A percentile compares a stretch with the other conserved stretches of the same genome.
These are phyloP conservation scores for Plectosphaerella cucumerina DNA, from an alignment of 2,329 filamentous ascomycete species.

Conservation along the genomic window DNA sequence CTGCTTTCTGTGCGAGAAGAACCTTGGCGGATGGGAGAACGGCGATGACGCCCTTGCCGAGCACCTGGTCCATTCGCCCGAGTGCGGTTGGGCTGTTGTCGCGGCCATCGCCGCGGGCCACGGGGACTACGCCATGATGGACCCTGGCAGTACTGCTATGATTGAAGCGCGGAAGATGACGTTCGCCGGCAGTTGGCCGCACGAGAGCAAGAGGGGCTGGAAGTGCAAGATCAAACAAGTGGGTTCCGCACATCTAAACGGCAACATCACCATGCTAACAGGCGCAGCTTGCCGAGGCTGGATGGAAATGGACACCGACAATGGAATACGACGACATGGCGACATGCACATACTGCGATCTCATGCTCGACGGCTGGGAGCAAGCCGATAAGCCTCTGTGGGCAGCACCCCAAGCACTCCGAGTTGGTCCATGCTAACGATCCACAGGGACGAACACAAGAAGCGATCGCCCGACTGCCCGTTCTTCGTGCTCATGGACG, in stretches of 20 bases:
- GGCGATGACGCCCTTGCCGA: conserved; percentile 80
- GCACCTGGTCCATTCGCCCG: conserved; percentile 75
- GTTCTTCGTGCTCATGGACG: conserved; percentile 71
- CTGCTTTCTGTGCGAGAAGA: conserved; percentile 82
- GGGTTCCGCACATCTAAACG: conserved; percentile 15
- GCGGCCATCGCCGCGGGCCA: conserved; percentile 57
- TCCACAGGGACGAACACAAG: conserved; percentile 73
- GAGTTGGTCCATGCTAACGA: background rate
- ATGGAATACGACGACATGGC: conserved; percentile 82
- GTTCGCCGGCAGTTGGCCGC: conserved; percentile 82
- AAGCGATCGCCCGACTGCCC: conserved; percentile 73
- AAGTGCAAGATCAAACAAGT: conserved; percentile 87
- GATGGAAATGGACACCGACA: conserved; percentile 90
- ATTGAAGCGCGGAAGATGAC: conserved; percentile 75
- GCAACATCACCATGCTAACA: conserved; percentile 5
- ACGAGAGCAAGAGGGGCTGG: conserved; percentile 85
- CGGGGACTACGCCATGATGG: conserved; percentile 61
- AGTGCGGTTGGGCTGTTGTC: conserved; percentile 84
- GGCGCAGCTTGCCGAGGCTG: conserved; percentile 77
- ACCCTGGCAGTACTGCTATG: conserved; percentile 70
- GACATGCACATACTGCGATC: conserved; percentile 84
- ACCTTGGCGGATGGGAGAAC: conserved; percentile 87
- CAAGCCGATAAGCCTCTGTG: conserved; percentile 83
- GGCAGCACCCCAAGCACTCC: conserved; percentile 25
- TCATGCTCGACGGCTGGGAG: conserved; percentile 94